A percentile compares a stretch with the other conserved stretches of the same genome.
phyloP scores from a whole-genome alignment of 164 flowering plant genomes.

The Sedum album region DNA sequence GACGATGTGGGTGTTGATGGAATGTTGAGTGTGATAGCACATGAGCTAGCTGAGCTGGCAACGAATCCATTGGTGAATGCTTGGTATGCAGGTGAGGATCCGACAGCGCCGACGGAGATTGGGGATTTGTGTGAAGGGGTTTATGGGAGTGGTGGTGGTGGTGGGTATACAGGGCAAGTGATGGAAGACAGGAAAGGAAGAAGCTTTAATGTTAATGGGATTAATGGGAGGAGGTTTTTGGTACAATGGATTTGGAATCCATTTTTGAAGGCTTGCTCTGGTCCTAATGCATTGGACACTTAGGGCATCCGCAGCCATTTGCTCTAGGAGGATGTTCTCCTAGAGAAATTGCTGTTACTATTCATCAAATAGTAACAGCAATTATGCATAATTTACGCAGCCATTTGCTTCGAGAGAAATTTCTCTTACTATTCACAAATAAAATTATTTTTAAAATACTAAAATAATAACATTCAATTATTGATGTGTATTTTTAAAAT shows the following conservation, averaged over 20 bases:
- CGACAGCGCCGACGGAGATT: conserved; percentile 91
- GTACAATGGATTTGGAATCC: conserved; percentile 97
- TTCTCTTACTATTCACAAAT: no score
- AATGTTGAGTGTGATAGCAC: conserved; percentile 89
- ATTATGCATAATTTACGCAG: no score
- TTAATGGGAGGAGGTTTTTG: conserved; percentile 56
- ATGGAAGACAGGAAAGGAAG: conserved; percentile 57
- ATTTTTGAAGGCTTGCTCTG: conserved; percentile 63
- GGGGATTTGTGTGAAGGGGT: conserved; percentile 89
- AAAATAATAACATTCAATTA: no score
- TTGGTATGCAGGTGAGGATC: conserved; percentile 97
- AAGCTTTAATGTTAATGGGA: conserved; percentile 66
- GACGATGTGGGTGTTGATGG: conserved; percentile 79
- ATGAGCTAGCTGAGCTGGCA: conserved; percentile 83
- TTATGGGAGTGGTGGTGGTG: conserved; percentile 94
- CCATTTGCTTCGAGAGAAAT: no score
- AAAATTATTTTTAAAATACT: no score
- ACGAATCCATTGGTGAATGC: conserved; percentile 87
- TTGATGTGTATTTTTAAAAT: no score
- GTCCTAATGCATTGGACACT: conserved; percentile 85
- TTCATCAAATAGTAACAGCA: no score
- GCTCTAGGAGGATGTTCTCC: no score
- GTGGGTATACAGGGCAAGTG: conserved; percentile 87
- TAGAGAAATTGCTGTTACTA: no score
- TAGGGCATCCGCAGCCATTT: no score